These are phyloP conservation scores for Phytophthora cajani DNA, from an alignment of 352 stramenopile genomes.

Conservation along the genomic window DNA sequence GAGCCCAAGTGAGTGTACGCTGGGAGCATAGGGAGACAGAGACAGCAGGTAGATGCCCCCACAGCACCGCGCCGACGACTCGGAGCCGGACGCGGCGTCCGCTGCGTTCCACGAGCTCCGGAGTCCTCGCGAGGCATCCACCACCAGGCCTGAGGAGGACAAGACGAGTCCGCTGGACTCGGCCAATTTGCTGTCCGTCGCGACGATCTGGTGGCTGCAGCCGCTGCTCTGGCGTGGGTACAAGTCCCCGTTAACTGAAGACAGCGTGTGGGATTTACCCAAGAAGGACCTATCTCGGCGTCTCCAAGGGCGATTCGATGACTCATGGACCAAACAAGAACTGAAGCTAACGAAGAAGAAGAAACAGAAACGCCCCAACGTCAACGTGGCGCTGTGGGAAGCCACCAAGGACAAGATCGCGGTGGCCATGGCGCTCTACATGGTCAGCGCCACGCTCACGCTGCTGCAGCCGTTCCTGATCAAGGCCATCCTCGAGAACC, in stretches of 20 bases:
- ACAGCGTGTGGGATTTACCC: conserved; percentile 52
- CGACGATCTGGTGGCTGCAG: conserved; percentile 66
- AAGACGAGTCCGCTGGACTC: conserved; percentile 45
- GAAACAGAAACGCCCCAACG: conserved; percentile 27
- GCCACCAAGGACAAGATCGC: conserved; percentile 47
- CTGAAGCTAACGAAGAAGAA: not conserved
- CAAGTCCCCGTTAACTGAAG: conserved; percentile 40
- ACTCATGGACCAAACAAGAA: conserved; percentile 39
- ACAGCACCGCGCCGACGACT: not conserved
- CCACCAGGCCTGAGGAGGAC: not conserved
- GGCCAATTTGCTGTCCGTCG: conserved; percentile 47
- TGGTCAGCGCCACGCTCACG: conserved; percentile 45
- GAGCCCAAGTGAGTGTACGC: not conserved
- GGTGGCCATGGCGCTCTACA: conserved; percentile 40
- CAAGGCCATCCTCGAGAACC: conserved; percentile 55
- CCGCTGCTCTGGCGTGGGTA: conserved; percentile 47
- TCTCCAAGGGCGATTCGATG: conserved; percentile 54
- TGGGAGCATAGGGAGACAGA: not conserved
- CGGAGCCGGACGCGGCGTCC: not conserved
- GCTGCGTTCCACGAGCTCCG: conserved; percentile 15
- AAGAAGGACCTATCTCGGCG: conserved; percentile 44
- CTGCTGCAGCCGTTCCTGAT: conserved; percentile 59
- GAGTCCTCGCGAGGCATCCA: conserved; percentile 6
- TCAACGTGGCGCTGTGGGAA: conserved; percentile 59
- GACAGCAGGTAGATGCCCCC: not conserved